Evolutionary conservation across 345 rosid species (phyloP), one percentile per base, ranked within the genome.

Genomic region (Hibiscus mutabilis): DNA sequence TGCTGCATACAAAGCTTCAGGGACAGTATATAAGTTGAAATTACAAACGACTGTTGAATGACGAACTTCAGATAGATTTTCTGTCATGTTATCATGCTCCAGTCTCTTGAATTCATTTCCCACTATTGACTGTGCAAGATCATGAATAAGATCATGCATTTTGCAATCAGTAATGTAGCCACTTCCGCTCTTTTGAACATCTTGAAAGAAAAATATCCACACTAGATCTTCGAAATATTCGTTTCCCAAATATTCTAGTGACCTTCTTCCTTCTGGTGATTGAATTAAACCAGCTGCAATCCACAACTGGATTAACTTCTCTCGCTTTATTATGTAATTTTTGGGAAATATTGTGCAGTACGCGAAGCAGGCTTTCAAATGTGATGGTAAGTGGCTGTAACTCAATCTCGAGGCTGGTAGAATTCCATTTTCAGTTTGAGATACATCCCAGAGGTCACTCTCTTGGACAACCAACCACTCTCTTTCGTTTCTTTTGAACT

Each of bases 131-230:
- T 27, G 70, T 16, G 58, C 70, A 33, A 82, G 81, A 73, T 82
- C 79, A 12, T 77, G 81, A 14, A 79, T 73, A n/a, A 79, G 77
- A 73, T 66, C 77, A 71, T 83, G 82, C 81, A 83, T 71, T 40
- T 74, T 75, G 44, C 73, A 79, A 0, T 40, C 47, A 19, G 0
- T 15, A 7, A 22, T 44, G 27, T 44, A 42, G 24, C 29, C 74
- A 46, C 21, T 55, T 13, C 27, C 37, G 18, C 15, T 13, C 5
- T 13, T 21, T 4, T 51, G 15, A 16, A 16, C 44, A 16, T 71
- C 82, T 78, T 73, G 76, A 29, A 76, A 79, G 56, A 78, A 81
- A 12, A 58, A 66, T 70, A 37, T 71, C 72, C 60, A 67, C 33
- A 73, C 31, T 5, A 82, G 37, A 24, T 76, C 69, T 53, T 70